Conservation (phyloP, 768 basidiomycete species). For the Daedaleopsis nitida region DNA sequence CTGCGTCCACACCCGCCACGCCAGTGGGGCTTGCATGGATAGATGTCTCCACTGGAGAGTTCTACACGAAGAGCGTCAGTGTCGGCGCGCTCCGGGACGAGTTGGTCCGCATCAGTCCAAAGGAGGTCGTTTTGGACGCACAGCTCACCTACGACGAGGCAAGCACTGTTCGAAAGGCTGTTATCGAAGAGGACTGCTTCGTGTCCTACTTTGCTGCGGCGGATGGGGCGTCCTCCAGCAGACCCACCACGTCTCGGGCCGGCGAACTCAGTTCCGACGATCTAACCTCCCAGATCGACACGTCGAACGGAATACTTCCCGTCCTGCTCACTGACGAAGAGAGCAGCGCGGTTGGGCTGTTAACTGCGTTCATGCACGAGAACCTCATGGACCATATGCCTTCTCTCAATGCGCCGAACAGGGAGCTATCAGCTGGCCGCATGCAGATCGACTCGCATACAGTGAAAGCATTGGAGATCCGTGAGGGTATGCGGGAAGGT, state of each 20-base stretch:
- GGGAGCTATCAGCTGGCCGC: conserved; percentile 54
- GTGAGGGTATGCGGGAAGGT: conserved; percentile 73
- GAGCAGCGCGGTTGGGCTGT: conserved; percentile 55
- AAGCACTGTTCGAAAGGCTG: conserved; percentile 49
- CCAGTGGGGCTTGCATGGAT: conserved; percentile 86
- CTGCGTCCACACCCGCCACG: background rate
- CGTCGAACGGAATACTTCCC: background rate
- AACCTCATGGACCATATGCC: conserved; percentile 85
- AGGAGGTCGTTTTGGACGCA: conserved; percentile 74
- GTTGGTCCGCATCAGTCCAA: conserved; percentile 76
- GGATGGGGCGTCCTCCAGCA: background rate
- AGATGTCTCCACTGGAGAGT: conserved; percentile 93
- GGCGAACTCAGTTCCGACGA: conserved; percentile 23
- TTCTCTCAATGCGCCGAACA: conserved; percentile 53
- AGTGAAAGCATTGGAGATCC: conserved; percentile 85
- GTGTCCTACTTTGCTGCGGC: conserved; percentile 47
- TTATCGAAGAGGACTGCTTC: conserved; percentile 58
- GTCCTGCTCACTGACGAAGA: conserved; percentile 42
- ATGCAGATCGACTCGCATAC: conserved; percentile 93
- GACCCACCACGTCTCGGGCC: background rate
- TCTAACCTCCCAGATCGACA: conserved; percentile 18
- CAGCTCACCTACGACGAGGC: conserved; percentile 36
- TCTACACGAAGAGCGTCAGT: conserved; percentile 70
- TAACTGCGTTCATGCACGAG: conserved; percentile 63
- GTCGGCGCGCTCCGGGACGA: conserved; percentile 72